phyloP scores from a whole-genome alignment of 352 stramenopile genomes.

The Phytopythium cucurbitacearum region DNA sequence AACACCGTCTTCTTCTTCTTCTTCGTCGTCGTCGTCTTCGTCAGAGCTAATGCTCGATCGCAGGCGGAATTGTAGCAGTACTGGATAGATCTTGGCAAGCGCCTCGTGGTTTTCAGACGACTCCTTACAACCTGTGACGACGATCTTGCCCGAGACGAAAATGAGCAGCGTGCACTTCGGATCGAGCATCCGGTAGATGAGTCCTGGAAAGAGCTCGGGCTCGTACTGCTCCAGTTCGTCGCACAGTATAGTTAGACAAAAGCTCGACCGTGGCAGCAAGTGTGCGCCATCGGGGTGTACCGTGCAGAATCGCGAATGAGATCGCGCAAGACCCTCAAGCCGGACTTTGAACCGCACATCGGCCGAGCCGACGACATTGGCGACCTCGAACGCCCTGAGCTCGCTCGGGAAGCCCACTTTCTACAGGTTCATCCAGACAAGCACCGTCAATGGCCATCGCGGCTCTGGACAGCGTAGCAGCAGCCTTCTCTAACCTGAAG shows the following conservation, averaged over 20 bases:
- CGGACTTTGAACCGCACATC: slow-evolving; percentile 88
- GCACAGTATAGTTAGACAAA: background rate
- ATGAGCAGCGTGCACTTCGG: slow-evolving; percentile 95
- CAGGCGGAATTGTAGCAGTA: slow-evolving; percentile 46
- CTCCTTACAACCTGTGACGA: slow-evolving; percentile 91
- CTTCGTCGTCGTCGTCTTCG: slow-evolving; percentile 15
- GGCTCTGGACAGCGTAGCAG: background rate
- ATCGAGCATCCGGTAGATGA: slow-evolving; percentile 94
- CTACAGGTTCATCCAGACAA: slow-evolving; percentile 13
- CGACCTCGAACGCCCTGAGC: slow-evolving; percentile 38
- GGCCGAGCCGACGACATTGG: slow-evolving; percentile 89
- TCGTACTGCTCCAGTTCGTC: slow-evolving; percentile 81
- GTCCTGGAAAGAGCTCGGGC: slow-evolving; percentile 95
- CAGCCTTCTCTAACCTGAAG: slow-evolving; percentile 31
- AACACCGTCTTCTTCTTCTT: slow-evolving; percentile 14
- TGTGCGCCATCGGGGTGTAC: slow-evolving; percentile 19
- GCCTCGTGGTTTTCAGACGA: slow-evolving; percentile 35
- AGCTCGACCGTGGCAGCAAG: no score
- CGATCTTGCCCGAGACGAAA: slow-evolving; percentile 97
- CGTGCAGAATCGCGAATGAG: slow-evolving; percentile 63
- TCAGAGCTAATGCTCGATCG: background rate
- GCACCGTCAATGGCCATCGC: background rate
- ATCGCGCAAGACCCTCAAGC: slow-evolving; percentile 59
- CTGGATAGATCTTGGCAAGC: slow-evolving; percentile 50
- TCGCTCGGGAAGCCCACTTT: slow-evolving; percentile 56